phyloP scores from a whole-genome alignment of 805 yeast genomes.

The Clavispora santaluciae region DNA sequence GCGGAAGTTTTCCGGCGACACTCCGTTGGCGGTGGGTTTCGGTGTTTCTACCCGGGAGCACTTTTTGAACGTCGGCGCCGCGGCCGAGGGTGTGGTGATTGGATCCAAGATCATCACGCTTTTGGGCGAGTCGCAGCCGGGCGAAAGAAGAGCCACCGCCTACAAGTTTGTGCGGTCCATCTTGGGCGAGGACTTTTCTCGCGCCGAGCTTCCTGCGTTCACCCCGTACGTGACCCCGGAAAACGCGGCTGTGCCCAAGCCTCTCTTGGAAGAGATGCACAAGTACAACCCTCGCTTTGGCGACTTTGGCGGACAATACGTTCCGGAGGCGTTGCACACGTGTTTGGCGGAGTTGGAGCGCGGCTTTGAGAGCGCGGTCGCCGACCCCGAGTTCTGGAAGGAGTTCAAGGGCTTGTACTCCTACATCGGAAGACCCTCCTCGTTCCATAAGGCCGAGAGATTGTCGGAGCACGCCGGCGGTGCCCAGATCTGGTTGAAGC shows the following conservation, averaged over 20 bases:
- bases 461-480: slow-evolving; percentile 90
- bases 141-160: slow-evolving; percentile 59
- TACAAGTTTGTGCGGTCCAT: slow-evolving; percentile 64
- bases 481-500: slow-evolving; percentile 88
- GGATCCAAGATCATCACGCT: slow-evolving; percentile 80
- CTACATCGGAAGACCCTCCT: slow-evolving; percentile 95
- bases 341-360: slow-evolving; percentile 85
- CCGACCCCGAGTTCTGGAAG: slow-evolving; percentile 90
- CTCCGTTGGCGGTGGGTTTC: slow-evolving; percentile 84
- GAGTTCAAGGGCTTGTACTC: slow-evolving; percentile 81
- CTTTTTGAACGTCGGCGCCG: slow-evolving; percentile 67
- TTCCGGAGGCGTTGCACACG: slow-evolving; percentile 92
- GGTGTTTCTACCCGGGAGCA: slow-evolving; percentile 96
- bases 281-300: slow-evolving; percentile 79
- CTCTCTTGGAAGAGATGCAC: slow-evolving; percentile 51
- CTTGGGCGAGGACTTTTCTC: slow-evolving; percentile 48
- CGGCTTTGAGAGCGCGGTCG: slow-evolving; percentile 82
- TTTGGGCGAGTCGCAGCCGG: slow-evolving; percentile 59
- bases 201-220: slow-evolving; percentile 25
- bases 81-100: slow-evolving; percentile 94
- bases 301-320: slow-evolving; percentile 97
- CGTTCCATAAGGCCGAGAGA: slow-evolving; percentile 86
- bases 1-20: slow-evolving; percentile 64
- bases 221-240: slow-evolving; percentile 11
- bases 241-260: slow-evolving; percentile 27